Conservation (phyloP, 2,329 filamentous ascomycete species). For the Aspergillus japonicus region DNA sequence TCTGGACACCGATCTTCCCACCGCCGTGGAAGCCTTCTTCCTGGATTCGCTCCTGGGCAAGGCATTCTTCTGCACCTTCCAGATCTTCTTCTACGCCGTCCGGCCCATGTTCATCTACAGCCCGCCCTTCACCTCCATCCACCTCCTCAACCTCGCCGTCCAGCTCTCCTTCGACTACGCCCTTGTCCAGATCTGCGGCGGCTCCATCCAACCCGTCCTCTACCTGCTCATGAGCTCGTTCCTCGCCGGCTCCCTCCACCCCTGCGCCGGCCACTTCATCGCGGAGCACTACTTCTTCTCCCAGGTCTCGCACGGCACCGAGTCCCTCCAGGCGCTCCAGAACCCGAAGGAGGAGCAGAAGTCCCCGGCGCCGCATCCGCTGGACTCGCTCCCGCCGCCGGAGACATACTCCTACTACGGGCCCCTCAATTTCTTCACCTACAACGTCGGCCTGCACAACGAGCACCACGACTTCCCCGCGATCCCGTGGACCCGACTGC, state of each 20-base stretch:
- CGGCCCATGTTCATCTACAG: conserved; percentile 93
- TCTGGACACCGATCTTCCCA: conserved; percentile 93
- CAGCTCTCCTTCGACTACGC: conserved; percentile 76
- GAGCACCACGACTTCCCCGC: conserved; percentile 99
- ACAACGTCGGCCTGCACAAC: conserved; percentile 97
- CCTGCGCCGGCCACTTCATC: conserved; percentile 96
- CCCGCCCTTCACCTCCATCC: conserved; percentile 80
- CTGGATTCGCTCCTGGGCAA: conserved; percentile 92
- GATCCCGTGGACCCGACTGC: conserved; percentile 87
- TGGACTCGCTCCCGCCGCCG: conserved; percentile 67
- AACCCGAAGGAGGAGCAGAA: conserved; percentile 26
- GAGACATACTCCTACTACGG: conserved; percentile 99
- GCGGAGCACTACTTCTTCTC: conserved; percentile 86
- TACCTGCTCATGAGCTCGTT: conserved; percentile 91
- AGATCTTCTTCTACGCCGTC: conserved; percentile 97
- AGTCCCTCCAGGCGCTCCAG: conserved; percentile 54
- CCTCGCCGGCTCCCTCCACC: conserved; percentile 89
- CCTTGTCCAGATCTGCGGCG: conserved; percentile 61
- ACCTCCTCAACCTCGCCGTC: conserved; percentile 74
- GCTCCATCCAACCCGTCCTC: conserved; percentile 60
- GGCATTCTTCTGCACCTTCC: conserved; percentile 98
- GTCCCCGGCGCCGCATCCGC: conserved; percentile 45
- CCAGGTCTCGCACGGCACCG: conserved; percentile 38
- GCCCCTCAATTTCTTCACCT: conserved; percentile 83
- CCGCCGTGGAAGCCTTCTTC: conserved; percentile 83